Evolutionary conservation across 2,329 filamentous ascomycete species (phyloP).

Genomic region (Paraphoma sp.): DNA sequence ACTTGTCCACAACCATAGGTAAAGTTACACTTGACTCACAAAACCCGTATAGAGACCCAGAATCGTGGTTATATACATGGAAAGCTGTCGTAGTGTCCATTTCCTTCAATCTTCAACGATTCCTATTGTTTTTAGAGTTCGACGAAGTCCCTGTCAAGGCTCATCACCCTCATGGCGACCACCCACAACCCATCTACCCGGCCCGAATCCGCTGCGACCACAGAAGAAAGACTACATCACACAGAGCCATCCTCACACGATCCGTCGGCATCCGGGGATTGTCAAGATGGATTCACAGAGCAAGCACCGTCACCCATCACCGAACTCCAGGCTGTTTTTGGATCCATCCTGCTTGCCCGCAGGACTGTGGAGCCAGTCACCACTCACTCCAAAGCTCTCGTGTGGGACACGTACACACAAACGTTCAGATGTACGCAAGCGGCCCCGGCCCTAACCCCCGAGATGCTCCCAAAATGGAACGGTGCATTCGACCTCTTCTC

Average conservation of each 20-base stretch:
- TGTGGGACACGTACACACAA: not conserved
- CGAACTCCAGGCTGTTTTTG: slow-evolving; percentile 23
- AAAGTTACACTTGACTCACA: not conserved
- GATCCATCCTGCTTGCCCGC: slow-evolving; percentile 12
- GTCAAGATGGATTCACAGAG: not conserved
- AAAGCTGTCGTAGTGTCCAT: not conserved
- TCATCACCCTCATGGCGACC: not conserved
- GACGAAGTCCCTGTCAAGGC: too few species aligned
- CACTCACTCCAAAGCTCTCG: not conserved
- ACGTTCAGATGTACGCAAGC: not conserved
- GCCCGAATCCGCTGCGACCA: not conserved
- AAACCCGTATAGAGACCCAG: not conserved
- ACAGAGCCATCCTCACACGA: not conserved
- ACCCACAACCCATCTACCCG: not conserved
- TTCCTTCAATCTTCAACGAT: not conserved
- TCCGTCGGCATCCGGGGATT: not conserved
- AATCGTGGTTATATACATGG: not conserved
- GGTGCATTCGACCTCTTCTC: slow-evolving; percentile 19
- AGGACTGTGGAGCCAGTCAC: slow-evolving; percentile 1
- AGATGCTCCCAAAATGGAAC: slow-evolving; percentile 9
- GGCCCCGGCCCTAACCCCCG: not conserved
- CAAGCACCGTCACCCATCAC: not conserved
- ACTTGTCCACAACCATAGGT: not conserved
- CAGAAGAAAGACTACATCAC: not conserved
- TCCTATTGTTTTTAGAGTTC: too few species aligned